Percentiles rank a stretch among this genome's conserved stretches.
Evolutionary conservation across 345 rosid genomes (phyloP).

Genomic region (Murraya paniculata): DNA sequence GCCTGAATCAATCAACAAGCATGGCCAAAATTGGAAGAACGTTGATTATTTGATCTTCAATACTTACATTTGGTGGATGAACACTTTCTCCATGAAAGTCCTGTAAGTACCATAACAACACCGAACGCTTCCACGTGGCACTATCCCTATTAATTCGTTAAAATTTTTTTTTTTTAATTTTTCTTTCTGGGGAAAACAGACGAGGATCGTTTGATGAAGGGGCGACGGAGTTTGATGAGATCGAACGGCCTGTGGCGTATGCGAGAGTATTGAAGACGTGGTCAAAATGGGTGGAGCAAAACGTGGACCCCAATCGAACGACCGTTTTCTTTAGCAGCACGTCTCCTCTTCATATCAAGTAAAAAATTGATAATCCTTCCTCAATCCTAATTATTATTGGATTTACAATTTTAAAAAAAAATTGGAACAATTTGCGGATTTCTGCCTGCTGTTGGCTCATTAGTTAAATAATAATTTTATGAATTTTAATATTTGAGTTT

Average conservation of each 20-base stretch:
- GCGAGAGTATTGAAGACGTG: constrained; percentile 57
- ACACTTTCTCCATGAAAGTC: constrained; percentile 71
- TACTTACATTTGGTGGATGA: constrained; percentile 99
- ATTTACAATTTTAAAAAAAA: neutral
- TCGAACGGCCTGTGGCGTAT: constrained; percentile 72
- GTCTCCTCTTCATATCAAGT: constrained; percentile 93
- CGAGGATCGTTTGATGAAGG: constrained; percentile 88
- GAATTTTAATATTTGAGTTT: too few relatives aligned
- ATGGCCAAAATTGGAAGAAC: constrained; percentile 76
- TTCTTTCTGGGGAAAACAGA: constrained; percentile 26
- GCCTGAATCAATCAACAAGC: constrained; percentile 81
- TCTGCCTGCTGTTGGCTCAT: neutral
- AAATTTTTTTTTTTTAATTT: neutral
- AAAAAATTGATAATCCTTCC: neutral
- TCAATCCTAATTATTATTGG: neutral
- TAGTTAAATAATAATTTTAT: too few relatives aligned
- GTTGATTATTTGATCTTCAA: constrained; percentile 88
- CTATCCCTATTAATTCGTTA: neutral
- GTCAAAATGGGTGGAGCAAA: constrained; percentile 77
- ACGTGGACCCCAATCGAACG: constrained; percentile 66
- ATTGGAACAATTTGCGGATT: neutral
- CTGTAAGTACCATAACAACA: constrained; percentile 41
- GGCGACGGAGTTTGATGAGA: constrained; percentile 64
- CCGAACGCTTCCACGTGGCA: neutral
- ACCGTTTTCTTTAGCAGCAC: constrained; percentile 87